Base-by-base conservation (phyloP, 495 filamentous ascomycete genomes). In the Xylaria palmicola region DNA sequence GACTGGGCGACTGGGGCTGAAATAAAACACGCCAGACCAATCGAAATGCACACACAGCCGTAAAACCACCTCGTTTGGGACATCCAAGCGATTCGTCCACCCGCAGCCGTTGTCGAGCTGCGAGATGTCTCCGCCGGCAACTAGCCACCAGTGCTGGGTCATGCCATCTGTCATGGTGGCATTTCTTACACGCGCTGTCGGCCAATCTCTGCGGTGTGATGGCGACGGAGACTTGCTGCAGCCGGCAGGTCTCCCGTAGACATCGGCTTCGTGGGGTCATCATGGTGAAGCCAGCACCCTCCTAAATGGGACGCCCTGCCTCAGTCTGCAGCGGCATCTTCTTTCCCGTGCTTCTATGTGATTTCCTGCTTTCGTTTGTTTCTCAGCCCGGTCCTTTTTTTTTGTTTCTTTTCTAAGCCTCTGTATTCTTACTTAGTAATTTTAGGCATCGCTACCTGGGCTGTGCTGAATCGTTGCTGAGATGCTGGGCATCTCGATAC, bases 401-500 rank as follows among this genome's bases (percentile, higher is more conserved):
- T 61, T 60, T 54, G 49, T 65, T 60, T 55, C 62, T 27, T 34
- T 69, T 65, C 56, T 62, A 48, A 58, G 66, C 65, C 59, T 65
- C 53, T 65, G 48, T 63, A 69, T 57, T 68, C 49, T 59, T 69
- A 51, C 27, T n/a, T 40, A 20, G 40, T 64, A 49, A 56, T 60
- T 32, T 32, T 37, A 49, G 50, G 56, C 57, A 49, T 59, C 41
- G 45, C 44, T 37, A 56, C 50, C 49, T 10, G 47, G 65, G 62
- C 66, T 67, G 63, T 73, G 66, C 59, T 67, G 40, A 22, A 63
- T 52, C 59, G 68, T 61, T 55, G 69, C 55, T 68, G 74, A 74
- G 73, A 74, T 79, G 74, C 72, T 70, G 72, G 75, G 36, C 69
- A 62, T 74, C 69, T 73, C 68, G 56, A 55, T 55, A 60, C 69